These are phyloP conservation scores for Samsoniella hepiali DNA, from an alignment of 2,329 filamentous ascomycete genomes.

Conservation along the genomic window DNA sequence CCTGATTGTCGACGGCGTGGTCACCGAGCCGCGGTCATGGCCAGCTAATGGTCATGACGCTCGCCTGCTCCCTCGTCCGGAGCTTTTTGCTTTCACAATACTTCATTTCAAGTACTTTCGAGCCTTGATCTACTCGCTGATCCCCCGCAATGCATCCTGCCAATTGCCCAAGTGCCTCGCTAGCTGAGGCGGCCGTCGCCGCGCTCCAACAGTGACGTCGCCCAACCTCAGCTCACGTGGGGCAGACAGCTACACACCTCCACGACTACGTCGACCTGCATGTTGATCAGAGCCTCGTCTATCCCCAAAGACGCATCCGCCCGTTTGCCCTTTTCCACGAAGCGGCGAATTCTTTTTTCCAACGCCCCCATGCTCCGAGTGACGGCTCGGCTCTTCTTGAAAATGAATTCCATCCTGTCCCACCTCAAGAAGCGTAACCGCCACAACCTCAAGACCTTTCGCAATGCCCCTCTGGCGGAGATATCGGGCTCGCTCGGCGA, in stretches of 20 bases:
- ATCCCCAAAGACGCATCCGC: background rate
- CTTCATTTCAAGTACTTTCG: background rate
- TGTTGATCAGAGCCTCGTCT: background rate
- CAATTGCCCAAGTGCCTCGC: background rate
- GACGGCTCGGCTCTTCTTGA: conserved; percentile 7
- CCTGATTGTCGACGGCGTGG: too few relatives aligned
- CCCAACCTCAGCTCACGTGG: conserved; percentile 1
- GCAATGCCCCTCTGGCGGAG: conserved; percentile 57
- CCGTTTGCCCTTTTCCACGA: background rate
- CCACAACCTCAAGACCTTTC: conserved; percentile 49
- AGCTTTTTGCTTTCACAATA: background rate
- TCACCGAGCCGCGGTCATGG: background rate
- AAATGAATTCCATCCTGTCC: conserved; percentile 17
- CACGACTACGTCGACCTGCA: background rate
- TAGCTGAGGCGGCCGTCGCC: background rate
- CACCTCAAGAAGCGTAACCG: conserved; percentile 35
- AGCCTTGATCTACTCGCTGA: background rate
- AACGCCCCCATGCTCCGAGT: background rate
- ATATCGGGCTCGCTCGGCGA: conserved; percentile 86
- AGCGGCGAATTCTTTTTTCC: background rate
- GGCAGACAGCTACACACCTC: background rate
- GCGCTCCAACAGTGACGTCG: background rate
- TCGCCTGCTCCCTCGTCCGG: background rate
- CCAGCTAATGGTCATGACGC: background rate
- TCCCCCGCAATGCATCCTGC: background rate